Conservation (phyloP, 352 stramenopile species). For the Phytophthora megakarya region DNA sequence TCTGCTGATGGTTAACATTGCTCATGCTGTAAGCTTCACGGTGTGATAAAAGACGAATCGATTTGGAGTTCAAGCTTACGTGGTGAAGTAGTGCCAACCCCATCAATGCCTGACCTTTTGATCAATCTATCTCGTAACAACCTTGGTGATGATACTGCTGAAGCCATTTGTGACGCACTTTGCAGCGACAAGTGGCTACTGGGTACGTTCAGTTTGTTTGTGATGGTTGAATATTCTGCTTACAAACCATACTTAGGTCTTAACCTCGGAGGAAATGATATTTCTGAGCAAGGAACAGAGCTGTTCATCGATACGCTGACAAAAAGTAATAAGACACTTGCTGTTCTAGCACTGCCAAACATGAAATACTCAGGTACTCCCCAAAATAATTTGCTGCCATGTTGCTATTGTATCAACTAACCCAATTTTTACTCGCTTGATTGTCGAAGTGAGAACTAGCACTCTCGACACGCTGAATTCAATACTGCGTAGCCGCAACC, state of each 20-base stretch:
- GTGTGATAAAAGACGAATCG: slow-evolving; percentile 52
- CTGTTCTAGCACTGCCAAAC: slow-evolving; percentile 41
- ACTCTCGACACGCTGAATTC: slow-evolving; percentile 29
- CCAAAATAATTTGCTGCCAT: background rate
- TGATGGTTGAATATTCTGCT: background rate
- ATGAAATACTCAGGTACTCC: slow-evolving; percentile 38
- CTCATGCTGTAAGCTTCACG: slow-evolving; percentile 45
- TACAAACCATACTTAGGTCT: slow-evolving; percentile 32
- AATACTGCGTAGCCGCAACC: slow-evolving; percentile 28
- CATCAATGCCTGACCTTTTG: slow-evolving; percentile 34
- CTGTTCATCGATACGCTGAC: slow-evolving; percentile 44
- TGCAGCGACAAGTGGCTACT: slow-evolving; percentile 74
- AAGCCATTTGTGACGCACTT: slow-evolving; percentile 54
- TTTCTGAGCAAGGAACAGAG: slow-evolving; percentile 37
- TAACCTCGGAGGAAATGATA: slow-evolving; percentile 50
- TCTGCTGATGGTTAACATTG: background rate
- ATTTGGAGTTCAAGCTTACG: slow-evolving; percentile 66
- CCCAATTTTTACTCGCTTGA: background rate
- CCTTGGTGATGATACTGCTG: slow-evolving; percentile 43
- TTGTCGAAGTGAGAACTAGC: slow-evolving; percentile 22
- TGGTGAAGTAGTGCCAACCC: slow-evolving; percentile 26
- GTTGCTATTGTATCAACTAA: no score
- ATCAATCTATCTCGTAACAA: slow-evolving; percentile 58
- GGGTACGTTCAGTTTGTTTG: slow-evolving; percentile 23
- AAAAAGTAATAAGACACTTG: slow-evolving; percentile 52